Conservation (phyloP, 2,329 filamentous ascomycete species). For the Trichoderma sp. region DNA sequence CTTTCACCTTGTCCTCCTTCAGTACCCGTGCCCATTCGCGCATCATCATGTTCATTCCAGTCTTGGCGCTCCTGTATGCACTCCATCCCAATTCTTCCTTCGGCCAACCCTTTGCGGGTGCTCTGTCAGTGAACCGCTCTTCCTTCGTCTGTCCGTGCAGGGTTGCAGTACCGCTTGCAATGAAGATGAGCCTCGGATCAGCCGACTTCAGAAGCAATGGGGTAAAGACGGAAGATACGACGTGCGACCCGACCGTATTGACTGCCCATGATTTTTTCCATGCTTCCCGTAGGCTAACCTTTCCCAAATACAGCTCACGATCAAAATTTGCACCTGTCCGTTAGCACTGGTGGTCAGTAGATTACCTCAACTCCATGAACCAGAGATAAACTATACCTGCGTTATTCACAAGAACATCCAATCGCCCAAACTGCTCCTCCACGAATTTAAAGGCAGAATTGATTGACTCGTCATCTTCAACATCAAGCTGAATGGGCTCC, state of each 20-base stretch:
- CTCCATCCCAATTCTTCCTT: not conserved
- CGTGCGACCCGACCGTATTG: not conserved
- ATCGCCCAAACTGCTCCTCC: no score
- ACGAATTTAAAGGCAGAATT: no score
- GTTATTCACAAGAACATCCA: no score
- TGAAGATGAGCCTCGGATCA: not conserved
- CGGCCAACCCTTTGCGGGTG: not conserved
- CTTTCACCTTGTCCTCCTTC: not conserved
- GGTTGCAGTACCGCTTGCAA: not conserved
- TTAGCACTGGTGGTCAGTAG: no score
- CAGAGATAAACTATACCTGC: no score
- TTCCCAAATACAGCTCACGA: no score
- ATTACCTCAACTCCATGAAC: no score
- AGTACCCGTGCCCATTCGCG: not conserved
- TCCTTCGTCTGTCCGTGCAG: not conserved
- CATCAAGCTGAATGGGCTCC: no score
- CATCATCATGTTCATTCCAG: not conserved
- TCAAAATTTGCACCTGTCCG: no score
- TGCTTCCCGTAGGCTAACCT: no score
- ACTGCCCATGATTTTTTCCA: not conserved
- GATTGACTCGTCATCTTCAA: no score
- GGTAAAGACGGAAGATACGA: not conserved
- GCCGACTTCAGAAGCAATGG: not conserved
- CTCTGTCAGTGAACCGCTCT: not conserved
- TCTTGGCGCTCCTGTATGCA: not conserved